Evolutionary conservation across 2,329 filamentous ascomycete genomes (phyloP).

Genomic region (Colletotrichum sidae): DNA sequence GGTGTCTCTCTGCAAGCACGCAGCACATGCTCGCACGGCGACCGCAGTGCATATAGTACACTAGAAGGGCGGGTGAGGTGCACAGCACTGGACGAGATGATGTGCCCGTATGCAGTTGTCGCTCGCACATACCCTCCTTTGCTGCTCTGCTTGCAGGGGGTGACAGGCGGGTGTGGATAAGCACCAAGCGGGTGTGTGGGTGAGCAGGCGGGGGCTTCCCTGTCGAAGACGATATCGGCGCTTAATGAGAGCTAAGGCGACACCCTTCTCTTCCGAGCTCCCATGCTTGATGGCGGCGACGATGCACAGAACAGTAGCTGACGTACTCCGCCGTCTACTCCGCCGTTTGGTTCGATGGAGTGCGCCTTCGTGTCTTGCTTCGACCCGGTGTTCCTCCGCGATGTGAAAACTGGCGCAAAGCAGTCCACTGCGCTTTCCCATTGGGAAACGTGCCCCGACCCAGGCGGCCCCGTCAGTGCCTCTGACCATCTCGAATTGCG

Average conservation of each 20-base stretch:
- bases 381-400: constrained; percentile 8
- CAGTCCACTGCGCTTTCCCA: constrained; percentile 32
- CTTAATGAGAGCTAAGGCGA: constrained; percentile 35
- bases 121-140: constrained; percentile 13
- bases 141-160: constrained; percentile 17
- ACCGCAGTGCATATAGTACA: background rate
- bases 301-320: too few relatives aligned
- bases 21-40: constrained; percentile 28
- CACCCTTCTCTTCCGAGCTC: constrained; percentile 27
- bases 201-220: constrained; percentile 29
- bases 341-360: constrained; percentile 17
- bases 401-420: constrained; percentile 23
- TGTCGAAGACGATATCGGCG: constrained; percentile 33
- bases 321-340: constrained; percentile 1
- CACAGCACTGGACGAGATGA: background rate
- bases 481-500: too few relatives aligned
- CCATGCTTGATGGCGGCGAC: background rate
- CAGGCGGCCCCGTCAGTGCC: constrained; percentile 3
- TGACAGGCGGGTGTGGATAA: constrained; percentile 30
- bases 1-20: constrained; percentile 29
- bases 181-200: constrained; percentile 30
- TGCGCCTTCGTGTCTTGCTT: background rate
- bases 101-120: constrained; percentile 18
- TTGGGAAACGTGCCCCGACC: constrained; percentile 24
- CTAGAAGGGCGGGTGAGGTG: constrained; percentile 1